Base-by-base conservation (phyloP, 371 early-diverging fungal species). In the Synchytrium microbalum region DNA sequence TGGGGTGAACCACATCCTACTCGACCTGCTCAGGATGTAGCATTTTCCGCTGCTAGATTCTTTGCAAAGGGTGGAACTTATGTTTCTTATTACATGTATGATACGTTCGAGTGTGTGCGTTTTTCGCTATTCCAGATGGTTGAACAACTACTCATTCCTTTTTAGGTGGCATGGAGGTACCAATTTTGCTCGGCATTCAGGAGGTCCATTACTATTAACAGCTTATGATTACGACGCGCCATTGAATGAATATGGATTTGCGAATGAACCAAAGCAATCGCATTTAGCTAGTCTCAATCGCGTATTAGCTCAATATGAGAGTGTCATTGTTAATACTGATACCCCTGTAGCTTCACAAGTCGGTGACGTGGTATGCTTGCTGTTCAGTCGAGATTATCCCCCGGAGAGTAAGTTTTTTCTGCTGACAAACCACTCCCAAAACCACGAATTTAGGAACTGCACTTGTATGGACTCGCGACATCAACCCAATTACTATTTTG, bases 221-320 rank as follows among this genome's bases (percentile, higher is more conserved):
- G 71, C 76, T 2, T 83, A 82, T 65, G 82, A 83, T 67, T 83
- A 81, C 54, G 81, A 80, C 32, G 84, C 81, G 3, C 78, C 79
- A 8, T 26, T 83, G 61, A 74, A 75, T 64, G 80, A 83, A 69
- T 79, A 76, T 55, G 84, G 82, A 0, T 68, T 78, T 63, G 69
- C 71, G 26, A 72, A 72, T 59, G 71, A 73, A 66, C 79, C 80
- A 1, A 83, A 83, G 67, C 77, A 75, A 58, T 54, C 67, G 28
- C 80, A 79, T 52, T 64, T 81, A 25, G 62, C 38, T 13, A 66
- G 66, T 19, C 63, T 79, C 24, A 76, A 83, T 64, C 19, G 25
- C 28, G 52, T 68, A 2, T 33, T 75, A 13, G 59, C 59, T 28
- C 63, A 69, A 25, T 72, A 71, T 64, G 70, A 66, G 2, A 46